Base-by-base conservation (phyloP, 768 basidiomycete species). In the Sporobolomyces pararoseus region DNA sequence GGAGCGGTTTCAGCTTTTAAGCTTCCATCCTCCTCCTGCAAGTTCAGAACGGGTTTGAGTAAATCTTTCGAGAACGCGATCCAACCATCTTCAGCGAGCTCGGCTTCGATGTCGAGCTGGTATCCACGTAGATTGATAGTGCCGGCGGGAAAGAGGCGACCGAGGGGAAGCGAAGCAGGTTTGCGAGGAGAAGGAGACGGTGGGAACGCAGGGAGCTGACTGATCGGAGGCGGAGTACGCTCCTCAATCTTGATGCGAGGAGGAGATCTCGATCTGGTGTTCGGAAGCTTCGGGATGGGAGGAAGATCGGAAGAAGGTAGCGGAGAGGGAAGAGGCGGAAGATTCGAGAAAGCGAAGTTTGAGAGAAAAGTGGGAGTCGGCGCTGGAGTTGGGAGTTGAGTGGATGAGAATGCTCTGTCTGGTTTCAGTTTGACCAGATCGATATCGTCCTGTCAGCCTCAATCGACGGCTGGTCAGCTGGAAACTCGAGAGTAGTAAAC, bases 101-200 rank as follows among this genome's bases (percentile, higher is more conserved):
- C 29, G 14, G 1, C 14, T 0, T 3, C 5, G 14, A 1, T 16
- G 32, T 31, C n/a, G 29, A 21, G 29, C 31, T 5, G 13, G 14
- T 66, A 25, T 7, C n/a, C 7, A 10, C 57, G 16, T 3, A 68
- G 53, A 23, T 65, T 10, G 53, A 68, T 17, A 13, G 63, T 68
- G 0, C 71, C 71, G 27, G 49, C 53, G 0, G 58, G 52, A 10
- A 68, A 7, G 47, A 72, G 66, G 31, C 53, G 57, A 49, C 58
- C 52, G 47, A 72, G 66, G 0, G 71, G 53, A 1, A 65, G 25
- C 6, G 50, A 17, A 31, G 46, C 13, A 35, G 37, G 19, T 42
- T 58, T 58, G 5, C 55, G 55, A 42, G 55, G 55, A 19, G 55
- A 58, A 27, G 55, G 55, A 10, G 55, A 58, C 23, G 55, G 14